Evolutionary conservation across 257 asterid species (phyloP).

Genomic region (Thymus mandschuricus): DNA sequence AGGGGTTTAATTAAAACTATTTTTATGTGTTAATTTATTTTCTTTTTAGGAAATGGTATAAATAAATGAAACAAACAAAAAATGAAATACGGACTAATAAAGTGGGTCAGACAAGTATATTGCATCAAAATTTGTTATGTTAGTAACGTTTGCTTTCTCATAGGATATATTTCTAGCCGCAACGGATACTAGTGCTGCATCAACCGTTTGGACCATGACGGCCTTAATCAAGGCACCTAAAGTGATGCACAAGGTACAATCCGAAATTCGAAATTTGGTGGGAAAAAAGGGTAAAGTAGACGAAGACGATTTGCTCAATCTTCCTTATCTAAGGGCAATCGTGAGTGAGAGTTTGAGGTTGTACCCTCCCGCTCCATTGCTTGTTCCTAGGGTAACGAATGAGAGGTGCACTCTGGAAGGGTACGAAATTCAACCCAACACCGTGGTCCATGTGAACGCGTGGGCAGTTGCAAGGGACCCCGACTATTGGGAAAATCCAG

Average conservation of each 20-base stretch:
- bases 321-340: background rate
- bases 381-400: background rate
- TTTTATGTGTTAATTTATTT: too few relatives aligned
- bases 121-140: too few relatives aligned
- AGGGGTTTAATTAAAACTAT: too few relatives aligned
- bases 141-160: background rate
- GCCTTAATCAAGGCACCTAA: background rate
- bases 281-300: background rate
- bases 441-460: background rate
- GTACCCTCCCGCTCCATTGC: background rate
- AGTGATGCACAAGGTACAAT: background rate
- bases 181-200: background rate
- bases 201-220: background rate
- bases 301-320: background rate
- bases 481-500: background rate
- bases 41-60: too few relatives aligned
- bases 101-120: too few relatives aligned
- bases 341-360: background rate
- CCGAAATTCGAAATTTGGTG: background rate
- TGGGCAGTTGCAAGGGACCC: slow-evolving; percentile 6
- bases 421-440: background rate
- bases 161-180: background rate
- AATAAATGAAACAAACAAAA: too few relatives aligned
- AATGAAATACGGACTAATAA: too few relatives aligned
- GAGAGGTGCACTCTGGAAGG: background rate